These are phyloP conservation scores for Cryptococcus wingfieldii DNA, from an alignment of 1,284 basidiomycete genomes.

Conservation along the genomic window DNA sequence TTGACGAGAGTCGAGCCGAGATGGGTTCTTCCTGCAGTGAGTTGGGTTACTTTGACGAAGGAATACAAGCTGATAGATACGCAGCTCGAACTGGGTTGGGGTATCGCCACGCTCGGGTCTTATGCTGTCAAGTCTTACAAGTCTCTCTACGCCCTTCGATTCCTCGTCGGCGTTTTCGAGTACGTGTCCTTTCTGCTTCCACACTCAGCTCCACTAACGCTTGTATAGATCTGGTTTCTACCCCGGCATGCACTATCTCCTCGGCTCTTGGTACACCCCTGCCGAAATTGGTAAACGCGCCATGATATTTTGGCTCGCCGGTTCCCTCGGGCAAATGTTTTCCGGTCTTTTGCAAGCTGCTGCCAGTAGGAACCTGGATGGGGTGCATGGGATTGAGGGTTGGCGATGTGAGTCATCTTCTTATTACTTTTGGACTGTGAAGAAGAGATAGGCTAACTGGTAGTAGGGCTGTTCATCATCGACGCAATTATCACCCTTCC, in stretches of 20 bases:
- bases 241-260: constrained; percentile 34
- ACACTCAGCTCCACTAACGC: background rate
- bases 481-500: constrained; percentile 41
- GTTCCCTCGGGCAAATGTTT: constrained; percentile 35
- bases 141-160: constrained; percentile 29
- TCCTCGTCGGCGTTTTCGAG: constrained; percentile 36
- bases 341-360: constrained; percentile 40
- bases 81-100: constrained; percentile 39
- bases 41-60: constrained; percentile 3
- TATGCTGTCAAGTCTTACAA: constrained; percentile 27
- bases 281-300: constrained; percentile 40
- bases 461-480: constrained; percentile 36
- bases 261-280: constrained; percentile 40
- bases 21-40: constrained; percentile 26
- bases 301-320: constrained; percentile 39
- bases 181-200: constrained; percentile 18
- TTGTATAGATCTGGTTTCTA: constrained; percentile 33
- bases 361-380: constrained; percentile 35
- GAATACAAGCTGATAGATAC: background rate
- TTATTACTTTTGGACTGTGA: background rate
- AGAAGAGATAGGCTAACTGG: background rate
- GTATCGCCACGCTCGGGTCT: constrained; percentile 30
- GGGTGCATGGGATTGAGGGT: constrained; percentile 30
- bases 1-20: constrained; percentile 39
- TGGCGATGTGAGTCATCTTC: constrained; percentile 23